These are phyloP conservation scores for Sphaerostilbella broomeana DNA, from an alignment of 2,329 filamentous ascomycete genomes.

Conservation along the genomic window DNA sequence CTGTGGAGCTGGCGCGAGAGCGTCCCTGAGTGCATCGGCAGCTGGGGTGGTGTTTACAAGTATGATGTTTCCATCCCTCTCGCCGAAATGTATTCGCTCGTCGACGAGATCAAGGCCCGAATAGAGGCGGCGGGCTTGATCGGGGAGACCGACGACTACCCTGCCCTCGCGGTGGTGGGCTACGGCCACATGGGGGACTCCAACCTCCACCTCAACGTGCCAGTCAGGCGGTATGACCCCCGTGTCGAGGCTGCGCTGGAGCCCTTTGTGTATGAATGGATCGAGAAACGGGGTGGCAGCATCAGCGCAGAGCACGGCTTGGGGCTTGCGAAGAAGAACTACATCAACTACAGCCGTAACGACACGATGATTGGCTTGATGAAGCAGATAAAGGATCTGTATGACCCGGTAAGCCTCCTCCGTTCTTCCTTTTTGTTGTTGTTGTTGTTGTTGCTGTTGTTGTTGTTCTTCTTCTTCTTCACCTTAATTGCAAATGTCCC, in stretches of 20 bases:
- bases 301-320: slow-evolving; percentile 96
- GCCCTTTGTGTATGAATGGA: slow-evolving; percentile 98
- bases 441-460: not conserved
- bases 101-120: slow-evolving; percentile 73
- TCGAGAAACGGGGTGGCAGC: slow-evolving; percentile 76
- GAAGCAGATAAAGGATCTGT: slow-evolving; percentile 90
- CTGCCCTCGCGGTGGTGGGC: slow-evolving; percentile 84
- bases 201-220: slow-evolving; percentile 90
- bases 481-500: too few relatives aligned
- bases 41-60: slow-evolving; percentile 95
- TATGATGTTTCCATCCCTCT: slow-evolving; percentile 96
- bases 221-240: slow-evolving; percentile 76
- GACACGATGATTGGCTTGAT: slow-evolving; percentile 84
- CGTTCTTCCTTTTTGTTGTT: slow-evolving; percentile 10
- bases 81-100: slow-evolving; percentile 76
- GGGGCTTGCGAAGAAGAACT: slow-evolving; percentile 92
- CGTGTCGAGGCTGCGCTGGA: slow-evolving; percentile 81
- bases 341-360: slow-evolving; percentile 85
- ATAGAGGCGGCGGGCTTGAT: slow-evolving; percentile 70
- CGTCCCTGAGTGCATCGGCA: slow-evolving; percentile 80
- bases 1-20: slow-evolving; percentile 94
- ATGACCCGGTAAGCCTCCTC: slow-evolving; percentile 71
- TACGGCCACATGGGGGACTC: slow-evolving; percentile 98
- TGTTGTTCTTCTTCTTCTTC: not conserved
- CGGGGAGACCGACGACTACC: slow-evolving; percentile 66